Percentiles rank a stretch among this genome's conserved stretches.
These are phyloP conservation scores for Penicillium atrosanguineum DNA, from an alignment of 495 filamentous ascomycete genomes.

Conservation along the genomic window DNA sequence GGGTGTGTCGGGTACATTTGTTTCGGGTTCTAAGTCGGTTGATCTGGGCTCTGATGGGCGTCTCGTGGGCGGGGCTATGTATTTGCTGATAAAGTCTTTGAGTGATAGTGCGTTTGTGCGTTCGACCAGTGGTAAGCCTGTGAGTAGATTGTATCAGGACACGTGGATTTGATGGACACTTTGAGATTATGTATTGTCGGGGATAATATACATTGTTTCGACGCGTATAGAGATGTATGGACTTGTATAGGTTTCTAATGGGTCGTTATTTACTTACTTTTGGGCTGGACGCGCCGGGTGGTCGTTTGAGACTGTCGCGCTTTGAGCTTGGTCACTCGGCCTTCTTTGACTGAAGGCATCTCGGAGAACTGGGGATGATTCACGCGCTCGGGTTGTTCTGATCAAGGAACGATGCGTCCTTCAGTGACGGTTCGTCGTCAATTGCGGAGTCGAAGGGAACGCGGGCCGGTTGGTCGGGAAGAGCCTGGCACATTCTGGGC, in stretches of 20 bases:
- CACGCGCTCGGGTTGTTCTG: background rate
- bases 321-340: slow-evolving; percentile 24
- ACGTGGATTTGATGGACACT: background rate
- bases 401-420: background rate
- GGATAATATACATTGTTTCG: background rate
- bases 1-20: background rate
- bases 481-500: background rate
- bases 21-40: background rate
- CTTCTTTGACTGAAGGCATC: slow-evolving; percentile 27
- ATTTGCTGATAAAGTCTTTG: slow-evolving; percentile 31
- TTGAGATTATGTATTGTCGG: background rate
- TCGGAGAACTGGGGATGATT: background rate
- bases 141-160: slow-evolving; percentile 1
- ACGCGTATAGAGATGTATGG: background rate
- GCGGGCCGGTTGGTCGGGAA: slow-evolving; percentile 7
- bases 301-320: slow-evolving; percentile 1
- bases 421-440: background rate
- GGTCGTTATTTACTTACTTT: slow-evolving; percentile 12
- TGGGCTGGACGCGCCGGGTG: slow-evolving; percentile 15
- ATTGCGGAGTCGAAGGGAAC: slow-evolving; percentile 11
- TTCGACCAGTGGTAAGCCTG: slow-evolving; percentile 38
- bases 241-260: background rate
- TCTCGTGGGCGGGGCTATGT: slow-evolving; percentile 18
- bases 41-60: background rate
- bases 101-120: slow-evolving; percentile 40